phyloP scores from a whole-genome alignment of 768 basidiomycete genomes.

The Mycena kentingensis region DNA sequence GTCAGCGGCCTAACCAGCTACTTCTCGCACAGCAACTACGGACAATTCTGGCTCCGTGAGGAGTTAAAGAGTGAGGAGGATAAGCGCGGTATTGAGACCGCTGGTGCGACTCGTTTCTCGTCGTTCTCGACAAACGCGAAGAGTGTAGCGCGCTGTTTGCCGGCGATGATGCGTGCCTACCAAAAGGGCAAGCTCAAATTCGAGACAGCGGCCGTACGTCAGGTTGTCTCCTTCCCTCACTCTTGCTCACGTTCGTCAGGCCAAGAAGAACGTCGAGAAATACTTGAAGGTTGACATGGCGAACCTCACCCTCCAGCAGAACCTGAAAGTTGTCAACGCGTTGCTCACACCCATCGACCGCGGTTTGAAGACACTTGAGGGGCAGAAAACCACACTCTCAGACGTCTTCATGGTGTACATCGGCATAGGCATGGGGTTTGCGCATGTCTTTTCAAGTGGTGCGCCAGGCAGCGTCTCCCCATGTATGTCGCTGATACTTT shows the following conservation, averaged over 20 bases:
- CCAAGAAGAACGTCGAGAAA: background rate
- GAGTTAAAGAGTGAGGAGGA: background rate
- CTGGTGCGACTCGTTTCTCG: slow-evolving; percentile 4
- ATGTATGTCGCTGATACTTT: background rate
- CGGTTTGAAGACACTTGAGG: background rate
- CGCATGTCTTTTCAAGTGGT: background rate
- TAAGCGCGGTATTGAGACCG: slow-evolving; percentile 3
- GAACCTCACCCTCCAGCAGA: background rate
- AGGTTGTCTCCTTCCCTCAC: background rate
- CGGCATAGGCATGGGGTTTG: background rate
- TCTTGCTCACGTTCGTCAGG: background rate
- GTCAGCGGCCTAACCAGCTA: background rate
- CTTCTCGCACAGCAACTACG: slow-evolving; percentile 20
- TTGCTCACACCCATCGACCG: background rate
- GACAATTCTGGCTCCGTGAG: slow-evolving; percentile 6
- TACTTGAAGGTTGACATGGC: background rate
- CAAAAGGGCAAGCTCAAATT: background rate
- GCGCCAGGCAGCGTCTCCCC: background rate
- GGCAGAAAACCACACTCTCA: background rate
- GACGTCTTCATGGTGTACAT: background rate
- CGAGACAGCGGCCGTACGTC: slow-evolving; percentile 10
- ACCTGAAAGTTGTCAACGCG: background rate
- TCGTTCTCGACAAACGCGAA: background rate
- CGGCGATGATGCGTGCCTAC: background rate
- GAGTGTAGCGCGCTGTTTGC: slow-evolving; percentile 4